Percentiles rank a stretch among this genome's conserved stretches.
Conservation (phyloP, 257 asterid species). For the Fraxinus pennsylvanica region DNA sequence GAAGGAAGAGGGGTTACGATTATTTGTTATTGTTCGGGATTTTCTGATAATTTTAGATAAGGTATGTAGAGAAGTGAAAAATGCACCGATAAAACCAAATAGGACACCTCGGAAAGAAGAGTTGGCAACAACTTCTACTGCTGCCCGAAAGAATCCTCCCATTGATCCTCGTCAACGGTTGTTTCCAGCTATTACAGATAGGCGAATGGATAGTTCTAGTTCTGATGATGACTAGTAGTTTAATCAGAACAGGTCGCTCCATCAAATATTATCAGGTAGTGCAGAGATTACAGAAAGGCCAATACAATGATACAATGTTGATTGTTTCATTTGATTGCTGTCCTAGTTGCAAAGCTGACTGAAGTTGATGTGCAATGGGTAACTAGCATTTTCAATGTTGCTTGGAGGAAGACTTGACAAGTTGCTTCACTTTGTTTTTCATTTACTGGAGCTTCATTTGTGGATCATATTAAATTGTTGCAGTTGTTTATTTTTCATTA, state of each 20-base stretch:
- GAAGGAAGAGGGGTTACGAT: constrained; percentile 52
- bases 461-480: background rate
- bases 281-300: background rate
- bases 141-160: constrained; percentile 12
- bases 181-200: constrained; percentile 38
- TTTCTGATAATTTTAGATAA: constrained; percentile 44
- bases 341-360: background rate
- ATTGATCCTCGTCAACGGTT: constrained; percentile 29
- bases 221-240: constrained; percentile 39
- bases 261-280: background rate
- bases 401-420: background rate
- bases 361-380: background rate
- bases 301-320: background rate
- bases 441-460: background rate
- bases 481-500: background rate
- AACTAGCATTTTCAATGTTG: background rate
- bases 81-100: background rate
- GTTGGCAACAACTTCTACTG: background rate
- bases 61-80: constrained; percentile 49
- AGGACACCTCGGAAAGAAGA: background rate
- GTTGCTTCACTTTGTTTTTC: background rate
- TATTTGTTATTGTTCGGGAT: constrained; percentile 48
- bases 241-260: background rate
- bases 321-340: background rate
- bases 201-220: constrained; percentile 42